These are phyloP conservation scores for Capronia epimyces DNA, from an alignment of 2,329 filamentous ascomycete species.

Conservation along the genomic window DNA sequence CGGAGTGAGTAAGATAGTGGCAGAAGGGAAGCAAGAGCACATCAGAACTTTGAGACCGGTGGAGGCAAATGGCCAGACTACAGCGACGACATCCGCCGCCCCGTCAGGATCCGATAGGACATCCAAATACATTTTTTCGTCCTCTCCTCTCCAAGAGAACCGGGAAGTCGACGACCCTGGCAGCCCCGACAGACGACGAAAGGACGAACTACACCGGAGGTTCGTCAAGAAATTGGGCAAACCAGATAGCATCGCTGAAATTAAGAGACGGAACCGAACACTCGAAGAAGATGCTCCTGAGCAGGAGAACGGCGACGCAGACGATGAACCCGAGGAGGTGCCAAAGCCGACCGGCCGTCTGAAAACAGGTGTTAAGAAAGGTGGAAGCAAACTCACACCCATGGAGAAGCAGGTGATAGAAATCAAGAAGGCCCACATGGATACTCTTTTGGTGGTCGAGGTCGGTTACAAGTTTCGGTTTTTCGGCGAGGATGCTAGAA, in stretches of 20 bases:
- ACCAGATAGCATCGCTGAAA: constrained; percentile 69
- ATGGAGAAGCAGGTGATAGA: constrained; percentile 91
- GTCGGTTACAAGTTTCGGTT: constrained; percentile 98
- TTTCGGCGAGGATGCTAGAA: constrained; percentile 88
- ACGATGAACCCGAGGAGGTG: constrained; percentile 50
- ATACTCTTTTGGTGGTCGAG: constrained; percentile 85
- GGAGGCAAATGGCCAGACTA: constrained; percentile 17
- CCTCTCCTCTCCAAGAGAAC: constrained; percentile 40
- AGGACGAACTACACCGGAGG: constrained; percentile 68
- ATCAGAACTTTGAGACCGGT: constrained; percentile 12
- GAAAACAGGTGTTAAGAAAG: constrained; percentile 59
- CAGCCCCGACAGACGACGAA: constrained; percentile 51
- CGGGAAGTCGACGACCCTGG: constrained; percentile 36
- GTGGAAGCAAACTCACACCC: constrained; percentile 79
- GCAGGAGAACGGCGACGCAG: constrained; percentile 54
- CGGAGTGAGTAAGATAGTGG: constrained; percentile 21
- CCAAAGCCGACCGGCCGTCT: constrained; percentile 42
- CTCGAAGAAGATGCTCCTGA: constrained; percentile 50
- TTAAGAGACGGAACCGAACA: constrained; percentile 56
- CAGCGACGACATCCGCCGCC: background rate
- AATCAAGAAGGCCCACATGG: constrained; percentile 85
- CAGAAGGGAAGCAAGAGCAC: constrained; percentile 4
- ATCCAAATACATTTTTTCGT: constrained; percentile 56
- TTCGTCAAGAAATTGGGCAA: constrained; percentile 89
- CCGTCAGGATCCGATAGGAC: constrained; percentile 44